Conservation (phyloP, 2,329 filamentous ascomycete species). For the Aspergillus ochraceoroseus region DNA sequence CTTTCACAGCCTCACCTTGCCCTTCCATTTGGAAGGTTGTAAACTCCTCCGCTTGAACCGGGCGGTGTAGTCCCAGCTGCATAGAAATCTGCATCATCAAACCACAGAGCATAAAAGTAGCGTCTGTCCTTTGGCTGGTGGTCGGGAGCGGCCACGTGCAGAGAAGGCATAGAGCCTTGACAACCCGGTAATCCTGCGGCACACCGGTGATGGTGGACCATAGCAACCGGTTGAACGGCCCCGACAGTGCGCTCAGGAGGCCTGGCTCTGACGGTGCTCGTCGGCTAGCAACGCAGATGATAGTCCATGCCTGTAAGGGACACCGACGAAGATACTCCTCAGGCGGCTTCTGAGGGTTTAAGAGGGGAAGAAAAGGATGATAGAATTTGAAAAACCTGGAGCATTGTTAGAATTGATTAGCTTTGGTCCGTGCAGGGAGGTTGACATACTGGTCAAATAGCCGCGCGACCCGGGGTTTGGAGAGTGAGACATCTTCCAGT, state of each 20-base stretch:
- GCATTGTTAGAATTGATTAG: background rate
- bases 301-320: slow-evolving; percentile 60
- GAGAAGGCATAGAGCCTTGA: slow-evolving; percentile 58
- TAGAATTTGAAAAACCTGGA: slow-evolving; percentile 57
- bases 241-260: slow-evolving; percentile 48
- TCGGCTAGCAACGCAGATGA: slow-evolving; percentile 57
- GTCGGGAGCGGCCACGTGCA: slow-evolving; percentile 61
- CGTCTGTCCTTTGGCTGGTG: slow-evolving; percentile 57
- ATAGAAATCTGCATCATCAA: slow-evolving; percentile 63
- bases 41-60: slow-evolving; percentile 56
- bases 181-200: slow-evolving; percentile 58
- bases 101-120: slow-evolving; percentile 60
- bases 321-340: slow-evolving; percentile 55
- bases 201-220: slow-evolving; percentile 57
- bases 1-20: slow-evolving; percentile 57
- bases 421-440: background rate
- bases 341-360: slow-evolving; percentile 52
- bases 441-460: slow-evolving; percentile 42
- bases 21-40: slow-evolving; percentile 49
- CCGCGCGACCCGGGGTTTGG: slow-evolving; percentile 37
- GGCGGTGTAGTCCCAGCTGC: slow-evolving; percentile 59
- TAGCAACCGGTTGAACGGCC: slow-evolving; percentile 52
- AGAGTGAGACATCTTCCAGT: slow-evolving; percentile 46
- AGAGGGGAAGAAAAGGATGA: slow-evolving; percentile 59
- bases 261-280: slow-evolving; percentile 52